Evolutionary conservation across 306 rosid species (phyloP), one percentile per base, ranked within the genome.

Genomic region (Quercus aquifolioides): DNA sequence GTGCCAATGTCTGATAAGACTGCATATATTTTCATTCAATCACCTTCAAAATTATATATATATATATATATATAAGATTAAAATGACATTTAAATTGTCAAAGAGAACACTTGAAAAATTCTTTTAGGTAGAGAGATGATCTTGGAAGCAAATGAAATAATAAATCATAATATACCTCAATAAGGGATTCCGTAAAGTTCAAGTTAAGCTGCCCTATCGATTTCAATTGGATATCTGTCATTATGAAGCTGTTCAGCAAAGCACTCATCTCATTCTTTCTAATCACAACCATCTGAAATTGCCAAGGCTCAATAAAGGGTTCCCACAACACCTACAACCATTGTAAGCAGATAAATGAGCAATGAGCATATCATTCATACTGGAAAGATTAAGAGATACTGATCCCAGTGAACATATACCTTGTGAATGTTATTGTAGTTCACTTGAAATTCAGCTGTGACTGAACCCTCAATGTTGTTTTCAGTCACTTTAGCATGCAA

Each of bases 231-330:
- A 95, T 80, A 69, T 90, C 92, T n/a, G 95, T 95, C 78, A 84
- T 69, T 46, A 84, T 55, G 35, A 95, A 86, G 88, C 89, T 85
- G 80, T 85, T 91, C 67, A 89, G 84, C 76, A 89, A 77, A 75
- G 84, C 83, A 84, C 83, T 80, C 80, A 78, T 87, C 83, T 92
- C 95, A 81, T 88, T 88, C 76, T 89, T 88, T 82, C 92, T 81
- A 49, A 84, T 79, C 60, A 92, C 70, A 76, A 81, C 81, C 55
- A 91, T 83, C 52, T 83, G 88, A 79, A 92, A 91, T 81, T 87
- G 84, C 99, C 99, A 95, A 85, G 99, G 96, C 86, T 92, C 99
- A 28, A 95, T 73, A 82, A 92, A 92, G 55, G 98, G 95, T 87
- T 95, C 99, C 99, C 98, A 95, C 46, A 85, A 83, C 68, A 91